Percentiles rank a stretch among this genome's conserved stretches.
Conservation (phyloP, 1,284 basidiomycete species). For the Malassezia psittaci region DNA sequence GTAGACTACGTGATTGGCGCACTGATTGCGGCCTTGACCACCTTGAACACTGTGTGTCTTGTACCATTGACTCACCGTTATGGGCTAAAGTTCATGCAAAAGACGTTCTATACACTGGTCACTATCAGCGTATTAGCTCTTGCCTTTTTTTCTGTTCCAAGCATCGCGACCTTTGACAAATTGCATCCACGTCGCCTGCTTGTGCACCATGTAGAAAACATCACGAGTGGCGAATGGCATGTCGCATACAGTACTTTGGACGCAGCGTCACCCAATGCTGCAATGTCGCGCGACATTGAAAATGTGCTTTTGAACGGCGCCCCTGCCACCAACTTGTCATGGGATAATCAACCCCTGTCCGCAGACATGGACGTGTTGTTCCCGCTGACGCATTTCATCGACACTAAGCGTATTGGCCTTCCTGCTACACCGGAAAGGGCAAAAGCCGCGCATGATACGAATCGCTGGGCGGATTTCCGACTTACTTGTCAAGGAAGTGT, state of each 20-base stretch:
- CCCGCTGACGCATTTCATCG: conserved; percentile 60
- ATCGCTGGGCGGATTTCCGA: conserved; percentile 11
- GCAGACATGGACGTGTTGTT: conserved; percentile 57
- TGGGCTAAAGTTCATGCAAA: conserved; percentile 47
- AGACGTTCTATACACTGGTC: conserved; percentile 53
- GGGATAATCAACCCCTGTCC: conserved; percentile 35
- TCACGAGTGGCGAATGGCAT: conserved; percentile 60
- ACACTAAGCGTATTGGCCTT: conserved; percentile 64
- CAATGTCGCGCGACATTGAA: conserved; percentile 59
- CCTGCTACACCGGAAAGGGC: conserved; percentile 41
- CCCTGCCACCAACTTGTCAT: conserved; percentile 32
- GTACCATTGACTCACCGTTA: conserved; percentile 64
- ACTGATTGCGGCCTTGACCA: conserved; percentile 50
- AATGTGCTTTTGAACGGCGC: conserved; percentile 52
- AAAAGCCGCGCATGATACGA: not conserved
- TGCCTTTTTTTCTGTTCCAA: conserved; percentile 56
- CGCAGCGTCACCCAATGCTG: conserved; percentile 63
- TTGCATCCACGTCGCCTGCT: conserved; percentile 82
- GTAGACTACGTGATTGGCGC: conserved; percentile 81
- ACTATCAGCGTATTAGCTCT: conserved; percentile 52
- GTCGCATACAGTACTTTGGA: conserved; percentile 77
- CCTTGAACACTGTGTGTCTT: conserved; percentile 57
- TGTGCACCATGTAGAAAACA: conserved; percentile 74
- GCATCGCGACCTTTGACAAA: conserved; percentile 62
- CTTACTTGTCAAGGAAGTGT: conserved; percentile 50